Base-by-base conservation (phyloP, 2,329 filamentous ascomycete species). In the Sordariomycetes sp. region DNA sequence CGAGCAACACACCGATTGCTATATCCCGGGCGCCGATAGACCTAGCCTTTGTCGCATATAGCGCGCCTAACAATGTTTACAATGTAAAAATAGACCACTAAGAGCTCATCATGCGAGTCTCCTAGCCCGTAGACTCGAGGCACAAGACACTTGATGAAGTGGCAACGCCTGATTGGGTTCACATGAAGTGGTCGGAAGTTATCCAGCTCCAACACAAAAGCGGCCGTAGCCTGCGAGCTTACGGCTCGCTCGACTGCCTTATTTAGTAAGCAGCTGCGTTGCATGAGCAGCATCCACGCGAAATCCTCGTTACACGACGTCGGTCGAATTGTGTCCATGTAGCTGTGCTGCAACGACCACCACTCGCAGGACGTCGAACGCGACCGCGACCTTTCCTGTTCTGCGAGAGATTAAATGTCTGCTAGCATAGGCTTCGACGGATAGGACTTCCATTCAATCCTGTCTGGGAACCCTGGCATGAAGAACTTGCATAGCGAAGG, bases 91-190 rank as follows among this genome's bases (percentile, higher is more conserved):
- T 53, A n/a, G 6, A 54, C 7, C 13, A 39, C 13, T 13, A 56
- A 5, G 25, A 39, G 2, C 20, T 62, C 2, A 25, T 74, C 5
- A 62, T 74, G 32, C 67, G 71, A 0, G 63, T 73, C n/a, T 63
- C 68, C 3, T 62, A 73, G 1, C 72, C 72, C 1, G 67, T 72
- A 0, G 62, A 70, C 34, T 70, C 70, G 0, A 53, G 59, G 10
- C 63, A 63, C 59, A 74, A 74, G 60, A 71, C 66, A 1, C 62
- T 62, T 7, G 69, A 67, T 48, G 72, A 75, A 55, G 69, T 74
- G 0, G 70, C 70, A 0, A 75, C 72, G 0, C 61, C 74, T n/a
- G 56, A 61, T 1, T 72, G 64, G 61, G 57, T 74, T 15, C 60
- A 60, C 3, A 12, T 28, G 5, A 61, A 64, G 59, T 52, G 51